phyloP scores from a whole-genome alignment of 805 yeast genomes.

The Barnettozyma vustinii region DNA sequence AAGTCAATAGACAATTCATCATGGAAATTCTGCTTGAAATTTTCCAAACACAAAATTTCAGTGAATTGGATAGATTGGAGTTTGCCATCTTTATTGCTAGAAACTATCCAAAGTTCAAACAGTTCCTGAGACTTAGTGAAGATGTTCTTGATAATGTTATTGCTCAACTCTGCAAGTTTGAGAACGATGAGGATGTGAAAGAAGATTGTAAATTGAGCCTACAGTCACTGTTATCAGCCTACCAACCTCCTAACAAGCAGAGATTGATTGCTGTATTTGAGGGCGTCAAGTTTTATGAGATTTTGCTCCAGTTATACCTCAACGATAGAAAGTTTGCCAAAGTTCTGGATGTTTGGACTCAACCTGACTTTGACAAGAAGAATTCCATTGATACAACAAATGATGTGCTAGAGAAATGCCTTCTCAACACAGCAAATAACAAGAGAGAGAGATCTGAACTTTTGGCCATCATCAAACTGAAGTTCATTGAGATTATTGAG shows the following conservation, averaged over 20 bases:
- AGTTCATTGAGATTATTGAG: constrained; percentile 23
- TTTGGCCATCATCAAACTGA: constrained; percentile 13
- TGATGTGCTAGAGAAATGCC: constrained; percentile 25
- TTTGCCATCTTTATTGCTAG: constrained; percentile 71
- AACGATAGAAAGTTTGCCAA: constrained; percentile 47
- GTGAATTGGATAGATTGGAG: constrained; percentile 26
- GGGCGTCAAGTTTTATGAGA: constrained; percentile 51
- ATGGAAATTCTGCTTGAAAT: constrained; percentile 66
- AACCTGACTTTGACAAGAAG: constrained; percentile 22
- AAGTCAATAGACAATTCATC: constrained; percentile 69
- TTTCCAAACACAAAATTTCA: constrained; percentile 34
- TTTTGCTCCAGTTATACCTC: constrained; percentile 51
- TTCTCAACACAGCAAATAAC: constrained; percentile 16
- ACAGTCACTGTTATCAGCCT: constrained; percentile 62
- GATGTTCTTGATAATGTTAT: constrained; percentile 44
- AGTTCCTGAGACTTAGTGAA: constrained; percentile 71
- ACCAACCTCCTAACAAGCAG: constrained; percentile 52
- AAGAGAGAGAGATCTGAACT: constrained; percentile 18
- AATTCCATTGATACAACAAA: constrained; percentile 23
- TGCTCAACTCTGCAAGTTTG: constrained; percentile 41
- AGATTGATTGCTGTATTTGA: constrained; percentile 45
- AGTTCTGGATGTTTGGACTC: constrained; percentile 50
- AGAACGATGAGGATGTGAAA: constrained; percentile 23
- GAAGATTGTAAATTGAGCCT: constrained; percentile 73
- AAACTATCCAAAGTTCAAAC: constrained; percentile 80